Base-by-base conservation (phyloP, 495 filamentous ascomycete species). In the Penicillium argentinense region DNA sequence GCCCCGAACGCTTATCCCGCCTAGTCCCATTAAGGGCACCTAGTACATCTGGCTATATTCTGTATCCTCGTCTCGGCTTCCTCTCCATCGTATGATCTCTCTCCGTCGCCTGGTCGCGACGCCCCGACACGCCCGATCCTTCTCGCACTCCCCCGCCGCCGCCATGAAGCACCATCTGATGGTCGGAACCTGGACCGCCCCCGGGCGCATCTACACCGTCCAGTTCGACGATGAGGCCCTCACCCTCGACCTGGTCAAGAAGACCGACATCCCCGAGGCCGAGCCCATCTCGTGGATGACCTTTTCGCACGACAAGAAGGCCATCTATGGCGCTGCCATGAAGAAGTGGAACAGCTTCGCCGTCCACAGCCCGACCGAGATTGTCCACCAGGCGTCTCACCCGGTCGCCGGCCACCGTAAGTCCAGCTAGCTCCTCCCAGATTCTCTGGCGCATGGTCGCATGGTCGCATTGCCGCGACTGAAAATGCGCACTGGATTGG, bases 201-300 rank as follows among this genome's bases (percentile, higher is more conserved):
- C 87, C 57, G 88, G 87, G 42, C 86, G 86, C 61, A 90, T 93
- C 65, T 90, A 89, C 69, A 91, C 87, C 3, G 80, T 93, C 19
- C 77, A 80, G 39, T 93, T 93, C 57, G 86, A 93, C 69, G 87
- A 89, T 61, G 85, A 89, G 62, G 78, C 76, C 16, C 69, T 87
- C 39, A 84, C 77, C 4, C 63, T 91, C 51, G 77, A 83, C 47
- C 53, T 90, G 63, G 63, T 91, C 60, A 88, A 91, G 75, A 83
- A 83, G 50, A 91, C 87, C 9, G 78, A 83, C 33, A 91, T 91
- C 47, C 85, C 87, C 7, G 69, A 86, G 28, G 83, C 89, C 36
- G 87, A 93, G 69, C 85, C 88, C 3, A 91, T 93, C 57, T 91
- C 87, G 54, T 93, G 88, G 88, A 90, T 93, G 84, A 85, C 86